Percentiles rank a stretch among this genome's conserved stretches.
Evolutionary conservation across 163 green algal species (phyloP).

Genomic region (Prototheca stagnorum): DNA sequence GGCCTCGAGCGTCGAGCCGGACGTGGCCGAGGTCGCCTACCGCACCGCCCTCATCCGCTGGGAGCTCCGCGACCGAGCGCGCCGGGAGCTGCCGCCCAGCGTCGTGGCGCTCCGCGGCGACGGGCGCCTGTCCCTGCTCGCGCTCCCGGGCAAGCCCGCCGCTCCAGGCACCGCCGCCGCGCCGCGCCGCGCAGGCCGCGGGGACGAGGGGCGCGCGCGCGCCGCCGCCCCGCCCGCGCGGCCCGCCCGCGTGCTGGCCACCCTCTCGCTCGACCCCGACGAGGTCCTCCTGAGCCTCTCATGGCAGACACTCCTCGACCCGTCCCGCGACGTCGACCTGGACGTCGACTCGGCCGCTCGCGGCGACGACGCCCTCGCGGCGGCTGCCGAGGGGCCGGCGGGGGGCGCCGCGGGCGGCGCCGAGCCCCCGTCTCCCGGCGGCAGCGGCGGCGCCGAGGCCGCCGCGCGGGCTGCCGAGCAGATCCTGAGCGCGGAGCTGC

Average conservation of each 20-base stretch:
- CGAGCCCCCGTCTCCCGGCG: too few relatives aligned
- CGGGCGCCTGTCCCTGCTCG: not conserved
- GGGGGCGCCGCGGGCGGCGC: too few relatives aligned
- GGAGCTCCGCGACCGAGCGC: conserved; percentile 6
- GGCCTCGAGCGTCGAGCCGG: conserved; percentile 1
- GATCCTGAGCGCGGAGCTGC: not conserved
- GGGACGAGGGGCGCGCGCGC: too few relatives aligned
- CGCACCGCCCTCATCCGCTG: conserved; percentile 3
- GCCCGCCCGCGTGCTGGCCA: too few relatives aligned
- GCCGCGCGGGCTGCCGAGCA: too few relatives aligned
- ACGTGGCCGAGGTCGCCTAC: conserved; percentile 4
- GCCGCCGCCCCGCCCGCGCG: too few relatives aligned
- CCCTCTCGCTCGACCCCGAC: conserved; percentile 1
- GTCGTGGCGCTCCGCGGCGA: conserved; percentile 1
- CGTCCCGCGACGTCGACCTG: conserved; percentile 3
- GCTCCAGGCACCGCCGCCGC: too few relatives aligned
- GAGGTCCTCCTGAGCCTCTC: conserved; percentile 40
- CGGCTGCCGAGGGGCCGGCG: not conserved
- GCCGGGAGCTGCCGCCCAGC: conserved; percentile 9
- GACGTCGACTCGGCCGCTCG: too few relatives aligned
- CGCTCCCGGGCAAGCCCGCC: not conserved
- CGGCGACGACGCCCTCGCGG: not conserved
- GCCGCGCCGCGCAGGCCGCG: too few relatives aligned
- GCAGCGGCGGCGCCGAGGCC: too few relatives aligned
- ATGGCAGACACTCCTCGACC: conserved; percentile 27